Evolutionary conservation across 352 stramenopile species (phyloP), one percentile per base, ranked within the genome.

Genomic region (Phytophthora nicotianae): DNA sequence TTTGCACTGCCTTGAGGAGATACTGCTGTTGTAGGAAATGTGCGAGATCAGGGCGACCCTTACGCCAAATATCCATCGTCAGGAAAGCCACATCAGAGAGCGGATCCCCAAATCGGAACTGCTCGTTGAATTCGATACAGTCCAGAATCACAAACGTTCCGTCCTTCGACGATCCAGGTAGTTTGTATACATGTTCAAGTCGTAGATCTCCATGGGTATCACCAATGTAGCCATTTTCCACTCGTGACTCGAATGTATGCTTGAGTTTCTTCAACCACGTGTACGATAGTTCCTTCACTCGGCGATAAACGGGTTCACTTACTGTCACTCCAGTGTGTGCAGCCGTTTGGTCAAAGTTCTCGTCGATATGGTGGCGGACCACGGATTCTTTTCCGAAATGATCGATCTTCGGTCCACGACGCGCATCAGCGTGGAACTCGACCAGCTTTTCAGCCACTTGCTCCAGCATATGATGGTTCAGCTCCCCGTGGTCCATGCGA

Each of bases 91-190:
- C 74, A 57, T 91, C 82, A 16, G 79, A 78, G 4, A 91, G 52
- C 40, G 80, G 78, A 48, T 91, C 82, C 33, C 78, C 77, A 50
- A 79, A 91, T 0, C 82, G 78, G 65, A 91, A 89, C 52, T 89
- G 77, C 70, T 91, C 82, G 50, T 91, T 91, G 61, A 91, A 89
- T 59, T 91, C 82, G 53, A 91, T 89, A 64, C 82, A 89, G 42
- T 91, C 82, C 48, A 91, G 61, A 48, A 89, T 70, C 21, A 88
- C 75, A 43, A 87, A 72, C 35, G 46, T 26, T 14, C 26, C 21
- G 4, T 55, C 49, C 16, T 52, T 29, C 4, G 29, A 29, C 13
- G 42, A 62, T 10, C 42, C 53, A 20, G 70, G 67, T 19, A 84
- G n/a, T 46, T 69, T 60, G 58, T 91, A 89, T 7, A 91, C 68